These are phyloP conservation scores for Fusarium redolens DNA, from an alignment of 2,329 filamentous ascomycete species.

Conservation along the genomic window DNA sequence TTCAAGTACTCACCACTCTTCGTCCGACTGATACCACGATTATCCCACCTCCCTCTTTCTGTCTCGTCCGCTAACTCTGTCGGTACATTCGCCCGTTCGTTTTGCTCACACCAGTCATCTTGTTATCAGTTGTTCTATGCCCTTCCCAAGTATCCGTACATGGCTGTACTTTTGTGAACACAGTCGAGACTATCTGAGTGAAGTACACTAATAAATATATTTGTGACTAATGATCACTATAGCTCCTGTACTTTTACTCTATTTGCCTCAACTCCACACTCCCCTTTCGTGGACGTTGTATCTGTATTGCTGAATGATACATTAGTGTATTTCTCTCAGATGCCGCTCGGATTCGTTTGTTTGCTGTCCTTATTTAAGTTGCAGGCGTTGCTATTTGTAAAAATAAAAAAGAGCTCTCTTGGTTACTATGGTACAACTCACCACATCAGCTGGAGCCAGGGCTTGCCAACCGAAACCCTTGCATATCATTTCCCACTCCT, in stretches of 20 bases:
- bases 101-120: not conserved
- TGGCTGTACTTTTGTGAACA: not conserved
- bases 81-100: not conserved
- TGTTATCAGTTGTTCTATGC: not conserved
- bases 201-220: not conserved
- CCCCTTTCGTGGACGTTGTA: not conserved
- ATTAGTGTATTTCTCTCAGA: not conserved
- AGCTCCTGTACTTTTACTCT: not conserved
- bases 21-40: not conserved
- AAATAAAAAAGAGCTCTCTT: not conserved
- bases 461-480: not conserved
- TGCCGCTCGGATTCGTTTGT: not conserved
- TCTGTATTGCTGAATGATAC: not conserved
- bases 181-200: not conserved
- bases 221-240: not conserved
- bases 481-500: not conserved
- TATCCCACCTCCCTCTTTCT: not conserved
- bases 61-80: too few species aligned
- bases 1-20: not conserved
- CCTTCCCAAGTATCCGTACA: not conserved
- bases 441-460: not conserved
- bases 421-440: not conserved
- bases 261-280: not conserved
- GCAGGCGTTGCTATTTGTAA: not conserved
- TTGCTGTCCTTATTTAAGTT: not conserved